A percentile compares a stretch with the other conserved stretches of the same genome.
Conservation (phyloP, 148 eudicot species). For the Euryodendron excelsum region DNA sequence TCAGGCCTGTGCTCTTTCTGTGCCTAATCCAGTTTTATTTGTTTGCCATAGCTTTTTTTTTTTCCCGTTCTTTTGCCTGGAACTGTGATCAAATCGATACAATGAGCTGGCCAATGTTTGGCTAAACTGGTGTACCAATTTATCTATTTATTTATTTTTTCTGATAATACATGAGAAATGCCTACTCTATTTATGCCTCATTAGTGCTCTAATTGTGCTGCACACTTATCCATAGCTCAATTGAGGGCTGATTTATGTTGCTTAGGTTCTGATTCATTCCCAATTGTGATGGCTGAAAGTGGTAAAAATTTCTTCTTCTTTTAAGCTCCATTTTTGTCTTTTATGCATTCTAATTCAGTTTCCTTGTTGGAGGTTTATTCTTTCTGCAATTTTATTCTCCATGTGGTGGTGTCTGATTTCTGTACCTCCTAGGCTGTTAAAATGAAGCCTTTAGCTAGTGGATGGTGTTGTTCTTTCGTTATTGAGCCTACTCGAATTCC, state of each 20-base stretch:
- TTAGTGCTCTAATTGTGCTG: too few relatives aligned
- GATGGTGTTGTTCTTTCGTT: not conserved
- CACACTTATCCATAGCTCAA: too few relatives aligned
- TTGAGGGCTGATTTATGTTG: too few relatives aligned
- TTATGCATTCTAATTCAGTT: not conserved
- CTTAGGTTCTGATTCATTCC: too few relatives aligned
- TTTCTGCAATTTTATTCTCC: not conserved
- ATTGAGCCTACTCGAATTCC: not conserved
- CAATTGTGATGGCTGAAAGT: not conserved
- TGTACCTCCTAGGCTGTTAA: slow-evolving; percentile 4
- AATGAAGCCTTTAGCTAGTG: not conserved
- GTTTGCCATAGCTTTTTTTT: too few relatives aligned
- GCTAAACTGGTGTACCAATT: too few relatives aligned
- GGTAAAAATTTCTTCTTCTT: not conserved
- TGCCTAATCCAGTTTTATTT: not conserved
- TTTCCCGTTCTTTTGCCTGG: too few relatives aligned
- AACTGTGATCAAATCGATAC: too few relatives aligned
- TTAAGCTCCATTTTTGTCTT: not conserved
- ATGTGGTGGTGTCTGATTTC: not conserved
- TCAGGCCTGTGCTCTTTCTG: not conserved
- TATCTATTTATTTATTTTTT: too few relatives aligned
- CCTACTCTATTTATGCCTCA: too few relatives aligned
- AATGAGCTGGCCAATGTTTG: too few relatives aligned
- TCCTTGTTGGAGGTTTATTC: not conserved
- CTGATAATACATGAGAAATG: too few relatives aligned